Base-by-base conservation (phyloP, 1,139 yeast species). In the Taphrina wiesneri region DNA sequence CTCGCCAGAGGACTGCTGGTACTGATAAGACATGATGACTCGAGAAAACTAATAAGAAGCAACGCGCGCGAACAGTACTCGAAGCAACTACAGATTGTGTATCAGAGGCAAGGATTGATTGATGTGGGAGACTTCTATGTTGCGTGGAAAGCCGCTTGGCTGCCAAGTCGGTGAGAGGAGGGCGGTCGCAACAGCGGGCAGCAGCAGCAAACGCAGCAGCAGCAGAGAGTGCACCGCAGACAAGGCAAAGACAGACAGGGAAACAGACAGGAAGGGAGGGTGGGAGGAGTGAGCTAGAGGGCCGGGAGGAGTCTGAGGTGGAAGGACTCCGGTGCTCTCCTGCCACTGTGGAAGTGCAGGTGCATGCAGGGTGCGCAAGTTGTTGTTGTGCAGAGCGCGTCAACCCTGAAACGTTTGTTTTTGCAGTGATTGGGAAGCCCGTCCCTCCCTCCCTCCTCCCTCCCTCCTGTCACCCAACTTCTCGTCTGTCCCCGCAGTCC, bases 1-100 rank as follows among this genome's bases (percentile, higher is more conserved):
- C 41, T 52, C 64, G 28, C 59, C 64, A 7, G 59, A 23, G 19
- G 59, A 26, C 36, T 39, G 64, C 47, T 52, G 59, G 32, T 52
- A 47, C 66, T 56, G 63, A 25, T 62, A 54, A 32, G 56, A 51
- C 63, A 54, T 62, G 47, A 39, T 59, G 59, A 43, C 30, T 34
- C 56, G 46, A 46, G 36, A 46, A 28, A 36, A 46, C 39, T 17
- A 25, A 59, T 19, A 39, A 30, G 56, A 46, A 43, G 47, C 49
- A 59, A 52, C 65, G 54, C 51, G 36, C 68, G 67, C 25, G 68
- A 67, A 39, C 45, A 57, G 21, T 63, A 67, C 19, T 68, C 57
- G 34, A 39, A 39, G 39, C 51, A 30, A 21, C 65, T 17, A 45
- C 49, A 45, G 49, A 45, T 21, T 45, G 28, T 45, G 25, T 19